Percentiles rank a stretch among this genome's conserved stretches.
These are phyloP conservation scores for Penicillium taxi DNA, from an alignment of 495 filamentous ascomycete genomes.

Conservation along the genomic window DNA sequence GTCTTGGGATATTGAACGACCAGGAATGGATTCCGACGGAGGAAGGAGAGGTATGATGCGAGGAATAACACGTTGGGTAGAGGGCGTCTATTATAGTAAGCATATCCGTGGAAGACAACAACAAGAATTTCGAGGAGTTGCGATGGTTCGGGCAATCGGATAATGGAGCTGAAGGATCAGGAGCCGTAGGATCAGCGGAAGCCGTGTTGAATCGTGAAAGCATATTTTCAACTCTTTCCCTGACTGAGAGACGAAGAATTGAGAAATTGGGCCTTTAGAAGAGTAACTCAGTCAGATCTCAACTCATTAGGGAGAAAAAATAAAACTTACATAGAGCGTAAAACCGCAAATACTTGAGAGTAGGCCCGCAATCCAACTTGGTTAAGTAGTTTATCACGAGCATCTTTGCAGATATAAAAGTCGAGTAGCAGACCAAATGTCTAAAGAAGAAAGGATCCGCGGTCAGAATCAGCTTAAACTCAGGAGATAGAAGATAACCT, in stretches of 20 bases:
- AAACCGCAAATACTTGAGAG: constrained; percentile 52
- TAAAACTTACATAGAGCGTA: constrained; percentile 40
- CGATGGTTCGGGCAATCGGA: constrained; percentile 2
- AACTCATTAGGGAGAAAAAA: background rate
- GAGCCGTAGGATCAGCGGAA: constrained; percentile 1
- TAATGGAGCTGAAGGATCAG: background rate
- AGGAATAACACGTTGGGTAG: constrained; percentile 25
- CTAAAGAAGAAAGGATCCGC: constrained; percentile 29
- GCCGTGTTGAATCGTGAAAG: constrained; percentile 50
- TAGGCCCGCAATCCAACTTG: constrained; percentile 72
- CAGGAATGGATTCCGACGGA: constrained; percentile 10
- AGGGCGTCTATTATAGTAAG: constrained; percentile 36
- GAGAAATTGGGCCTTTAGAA: constrained; percentile 32
- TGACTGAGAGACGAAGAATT: constrained; percentile 48
- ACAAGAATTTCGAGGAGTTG: constrained; percentile 29
- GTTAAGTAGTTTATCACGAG: constrained; percentile 79
- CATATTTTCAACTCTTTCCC: constrained; percentile 69
- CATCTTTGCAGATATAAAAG: constrained; percentile 84
- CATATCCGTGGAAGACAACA: constrained; percentile 34
- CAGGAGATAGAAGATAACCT: constrained; percentile 19
- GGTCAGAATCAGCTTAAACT: constrained; percentile 6
- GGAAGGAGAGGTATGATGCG: constrained; percentile 21
- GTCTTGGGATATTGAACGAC: constrained; percentile 4
- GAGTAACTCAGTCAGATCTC: background rate
- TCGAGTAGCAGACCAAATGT: constrained; percentile 81